Conservation (phyloP, 1,284 basidiomycete genomes). For the Rhodotorula sp. region DNA sequence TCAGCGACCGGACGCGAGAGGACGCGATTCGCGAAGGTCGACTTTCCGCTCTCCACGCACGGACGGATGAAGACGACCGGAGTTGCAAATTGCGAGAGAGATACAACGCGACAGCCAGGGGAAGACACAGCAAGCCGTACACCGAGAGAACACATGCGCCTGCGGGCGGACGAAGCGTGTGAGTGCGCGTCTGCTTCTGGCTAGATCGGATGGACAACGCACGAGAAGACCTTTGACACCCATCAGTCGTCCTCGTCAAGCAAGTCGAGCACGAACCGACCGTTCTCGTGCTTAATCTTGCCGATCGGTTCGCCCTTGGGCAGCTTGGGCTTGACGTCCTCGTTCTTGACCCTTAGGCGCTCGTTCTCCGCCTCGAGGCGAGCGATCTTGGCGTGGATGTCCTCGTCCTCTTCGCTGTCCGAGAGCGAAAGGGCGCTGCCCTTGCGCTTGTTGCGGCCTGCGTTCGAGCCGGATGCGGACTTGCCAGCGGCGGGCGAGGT, state of each 20-base stretch:
- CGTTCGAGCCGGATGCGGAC: background rate
- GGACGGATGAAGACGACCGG: too few species aligned
- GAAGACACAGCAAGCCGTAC: too few species aligned
- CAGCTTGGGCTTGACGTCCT: background rate
- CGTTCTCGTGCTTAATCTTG: slow-evolving; percentile 8
- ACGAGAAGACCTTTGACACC: background rate
- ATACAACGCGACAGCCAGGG: too few species aligned
- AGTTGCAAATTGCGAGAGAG: too few species aligned
- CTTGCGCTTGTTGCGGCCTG: slow-evolving; percentile 15
- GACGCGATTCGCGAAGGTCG: too few species aligned
- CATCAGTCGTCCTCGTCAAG: slow-evolving; percentile 13
- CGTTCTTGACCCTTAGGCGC: slow-evolving; percentile 2
- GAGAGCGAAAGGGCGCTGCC: slow-evolving; percentile 10
- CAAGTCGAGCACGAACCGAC: slow-evolving; percentile 7
- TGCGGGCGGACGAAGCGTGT: too few species aligned
- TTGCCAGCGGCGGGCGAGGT: background rate
- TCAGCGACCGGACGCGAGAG: too few species aligned
- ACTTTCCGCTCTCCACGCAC: too few species aligned
- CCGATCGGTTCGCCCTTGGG: slow-evolving; percentile 9
- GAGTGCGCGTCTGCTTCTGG: too few species aligned
- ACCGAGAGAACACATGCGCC: too few species aligned
- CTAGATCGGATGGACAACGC: background rate
- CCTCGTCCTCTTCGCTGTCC: slow-evolving; percentile 9
- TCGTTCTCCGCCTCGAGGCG: slow-evolving; percentile 2
- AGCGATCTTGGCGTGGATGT: slow-evolving; percentile 6